Conservation (phyloP, 768 basidiomycete genomes). For the Lanmaoa rubissima region DNA sequence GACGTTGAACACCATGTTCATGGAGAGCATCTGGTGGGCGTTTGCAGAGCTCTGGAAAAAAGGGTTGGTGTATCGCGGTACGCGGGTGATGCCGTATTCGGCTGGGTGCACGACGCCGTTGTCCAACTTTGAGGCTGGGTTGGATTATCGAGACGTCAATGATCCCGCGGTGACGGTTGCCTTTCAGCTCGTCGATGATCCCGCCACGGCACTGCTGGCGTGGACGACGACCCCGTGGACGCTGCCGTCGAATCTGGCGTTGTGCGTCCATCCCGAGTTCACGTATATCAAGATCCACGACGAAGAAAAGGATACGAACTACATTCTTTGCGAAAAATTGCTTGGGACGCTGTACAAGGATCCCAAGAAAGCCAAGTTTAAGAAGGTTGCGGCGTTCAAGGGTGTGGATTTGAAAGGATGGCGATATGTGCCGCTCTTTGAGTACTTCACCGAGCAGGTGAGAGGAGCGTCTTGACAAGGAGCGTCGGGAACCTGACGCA, state of each 20-base stretch:
- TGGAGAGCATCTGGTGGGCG: conserved; percentile 99
- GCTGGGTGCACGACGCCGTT: conserved; percentile 94
- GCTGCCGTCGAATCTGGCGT: conserved; percentile 88
- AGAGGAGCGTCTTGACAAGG: conserved; percentile 12
- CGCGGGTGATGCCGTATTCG: conserved; percentile 97
- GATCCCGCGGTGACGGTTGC: conserved; percentile 95
- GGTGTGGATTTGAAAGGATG: conserved; percentile 95
- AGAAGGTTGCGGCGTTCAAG: conserved; percentile 83
- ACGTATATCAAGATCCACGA: conserved; percentile 98
- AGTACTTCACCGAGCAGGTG: conserved; percentile 95
- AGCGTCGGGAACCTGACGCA: background rate
- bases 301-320: conserved; percentile 79
- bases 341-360: conserved; percentile 92
- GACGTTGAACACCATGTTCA: conserved; percentile 88
- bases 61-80: conserved; percentile 86
- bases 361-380: conserved; percentile 94
- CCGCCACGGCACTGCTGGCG: conserved; percentile 82
- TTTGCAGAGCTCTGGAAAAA: conserved; percentile 94
- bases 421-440: conserved; percentile 93
- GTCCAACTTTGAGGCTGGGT: conserved; percentile 95
- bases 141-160: conserved; percentile 87
- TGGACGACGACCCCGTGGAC: conserved; percentile 99
- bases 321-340: conserved; percentile 87
- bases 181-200: conserved; percentile 93
- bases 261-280: conserved; percentile 96